Percentiles rank a stretch among this genome's conserved stretches.
phyloP scores from a whole-genome alignment of 257 asterid species.

The Ballota nigra region DNA sequence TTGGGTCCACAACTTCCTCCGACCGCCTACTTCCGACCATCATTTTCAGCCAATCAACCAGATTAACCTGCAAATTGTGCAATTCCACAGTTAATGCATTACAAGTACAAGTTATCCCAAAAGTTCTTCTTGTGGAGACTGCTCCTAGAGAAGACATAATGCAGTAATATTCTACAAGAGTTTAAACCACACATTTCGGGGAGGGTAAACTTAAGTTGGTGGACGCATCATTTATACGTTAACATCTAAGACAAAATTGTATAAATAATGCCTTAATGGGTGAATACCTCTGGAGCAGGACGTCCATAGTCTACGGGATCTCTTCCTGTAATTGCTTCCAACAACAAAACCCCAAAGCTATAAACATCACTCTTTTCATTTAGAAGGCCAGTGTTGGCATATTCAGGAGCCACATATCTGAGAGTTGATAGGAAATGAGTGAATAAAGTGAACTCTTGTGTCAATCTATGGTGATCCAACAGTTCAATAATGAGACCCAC shows the following conservation, averaged over 20 bases:
- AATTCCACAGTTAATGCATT: neutral
- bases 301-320: conserved; percentile 98
- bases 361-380: conserved; percentile 94
- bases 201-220: neutral
- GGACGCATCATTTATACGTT: neutral
- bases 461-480: neutral
- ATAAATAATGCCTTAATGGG: neutral
- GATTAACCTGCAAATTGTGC: conserved; percentile 63
- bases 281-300: conserved; percentile 81
- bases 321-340: conserved; percentile 93
- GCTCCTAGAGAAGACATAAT: neutral
- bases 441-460: neutral
- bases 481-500: neutral
- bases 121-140: neutral
- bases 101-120: neutral
- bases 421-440: conserved; percentile 3
- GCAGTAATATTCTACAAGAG: neutral
- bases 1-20: conserved; percentile 95
- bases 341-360: conserved; percentile 85
- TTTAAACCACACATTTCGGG: neutral
- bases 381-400: conserved; percentile 90
- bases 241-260: neutral
- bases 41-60: conserved; percentile 96
- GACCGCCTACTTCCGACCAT: conserved; percentile 95
- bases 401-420: conserved; percentile 99